Evolutionary conservation across 305 asterid species (phyloP).

Genomic region (Fraxinus angustifolia): DNA sequence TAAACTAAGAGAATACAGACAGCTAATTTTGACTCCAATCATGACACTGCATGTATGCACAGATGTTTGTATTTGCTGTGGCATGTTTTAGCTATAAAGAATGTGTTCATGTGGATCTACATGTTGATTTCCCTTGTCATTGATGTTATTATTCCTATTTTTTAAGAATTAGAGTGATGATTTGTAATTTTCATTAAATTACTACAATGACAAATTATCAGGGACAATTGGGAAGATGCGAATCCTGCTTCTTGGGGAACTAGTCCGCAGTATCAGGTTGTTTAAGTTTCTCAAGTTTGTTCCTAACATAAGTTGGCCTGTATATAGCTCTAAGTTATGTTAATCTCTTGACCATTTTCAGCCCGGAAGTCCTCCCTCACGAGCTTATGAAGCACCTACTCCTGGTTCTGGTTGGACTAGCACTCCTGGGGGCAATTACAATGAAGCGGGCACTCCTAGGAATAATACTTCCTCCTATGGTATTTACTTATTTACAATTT

Average conservation of each 20-base stretch:
- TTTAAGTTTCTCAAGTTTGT: neutral
- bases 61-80: neutral
- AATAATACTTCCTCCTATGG: conserved; percentile 81
- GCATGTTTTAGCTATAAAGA: neutral
- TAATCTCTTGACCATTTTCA: conserved; percentile 29
- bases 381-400: conserved; percentile 97
- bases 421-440: conserved; percentile 55
- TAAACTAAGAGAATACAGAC: neutral
- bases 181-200: conserved; percentile 12
- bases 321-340: neutral
- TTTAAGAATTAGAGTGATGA: neutral
- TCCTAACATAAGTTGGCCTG: neutral
- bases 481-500: conserved; percentile 25
- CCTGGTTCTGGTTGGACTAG: conserved; percentile 93
- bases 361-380: conserved; percentile 89
- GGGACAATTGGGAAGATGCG: conserved; percentile 97
- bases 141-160: neutral
- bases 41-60: neutral
- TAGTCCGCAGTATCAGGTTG: conserved; percentile 93
- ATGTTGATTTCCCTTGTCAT: neutral
- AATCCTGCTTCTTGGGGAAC: conserved; percentile 98
- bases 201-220: conserved; percentile 28
- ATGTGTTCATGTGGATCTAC: neutral
- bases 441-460: conserved; percentile 89
- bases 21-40: neutral